Base-by-base conservation (phyloP, 306 rosid genomes). In the Dalbergia cochinchinensis region DNA sequence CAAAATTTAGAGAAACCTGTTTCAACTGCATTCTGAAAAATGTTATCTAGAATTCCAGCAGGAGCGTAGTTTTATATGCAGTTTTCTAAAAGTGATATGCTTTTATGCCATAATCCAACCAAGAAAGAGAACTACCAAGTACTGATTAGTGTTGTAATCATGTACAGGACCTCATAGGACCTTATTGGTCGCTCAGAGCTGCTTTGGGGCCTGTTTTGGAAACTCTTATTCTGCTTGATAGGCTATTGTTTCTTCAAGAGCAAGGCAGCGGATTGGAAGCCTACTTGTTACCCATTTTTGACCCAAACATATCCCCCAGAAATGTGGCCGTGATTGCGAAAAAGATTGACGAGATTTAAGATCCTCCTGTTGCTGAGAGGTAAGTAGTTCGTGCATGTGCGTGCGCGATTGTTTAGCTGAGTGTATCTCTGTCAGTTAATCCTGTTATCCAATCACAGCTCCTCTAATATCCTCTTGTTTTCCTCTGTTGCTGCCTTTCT, bases 171-270 rank as follows among this genome's bases (percentile, higher is more conserved):
- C 85, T 92, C 26, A 63, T 92, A 81, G 94, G 97, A 78, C 98
- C 92, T 48, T 95, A 87, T 84, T 95, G 99, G 99, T 87, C 97
- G 80, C 97, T 95, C 79, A 91, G 99, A 87, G 97, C 99, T 83
- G 90, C 97, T 67, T 74, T 95, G 37, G 96, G 98, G 60, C 96
- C 99, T 48, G 88, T 94, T 72, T 76, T 94, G 82, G 99, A 94
- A 85, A 94, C 97, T 37, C 87, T 88, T 65, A 79, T 92, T 86
- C 87, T 94, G 85, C 99, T 94, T 31, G 99, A 95, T 86, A 87
- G 99, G 83, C 66, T 95, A 60, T 76, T 92, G 85, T 92, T 90
- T 86, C 97, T 95, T 72, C 97, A 92, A 78, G 98, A 91, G 87
- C 94, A 89, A 80, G 97, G 88, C 31, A 78, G 82, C 77, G 82